phyloP scores from a whole-genome alignment of 2,329 filamentous ascomycete species.

The Aspergillus sp. region DNA sequence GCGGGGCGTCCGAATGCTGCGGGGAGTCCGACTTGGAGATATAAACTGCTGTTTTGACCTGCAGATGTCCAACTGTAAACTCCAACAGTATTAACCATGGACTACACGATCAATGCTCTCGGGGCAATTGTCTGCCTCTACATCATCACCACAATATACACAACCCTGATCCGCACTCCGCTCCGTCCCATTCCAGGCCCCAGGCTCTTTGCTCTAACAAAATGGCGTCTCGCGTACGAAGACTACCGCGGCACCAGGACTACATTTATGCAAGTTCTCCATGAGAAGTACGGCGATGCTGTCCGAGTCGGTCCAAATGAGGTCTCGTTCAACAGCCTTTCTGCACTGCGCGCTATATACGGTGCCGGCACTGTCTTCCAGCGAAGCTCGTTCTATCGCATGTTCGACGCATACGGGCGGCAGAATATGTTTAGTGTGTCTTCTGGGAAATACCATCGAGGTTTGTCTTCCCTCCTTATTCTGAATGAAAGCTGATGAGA shows the following conservation, averaged over 20 bases:
- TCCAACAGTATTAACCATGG: neutral
- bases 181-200: slow-evolving; percentile 31
- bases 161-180: neutral
- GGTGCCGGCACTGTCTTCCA: neutral
- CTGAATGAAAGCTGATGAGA: neutral
- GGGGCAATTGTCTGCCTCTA: neutral
- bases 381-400: neutral
- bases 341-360: neutral
- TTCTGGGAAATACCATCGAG: neutral
- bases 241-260: slow-evolving; percentile 48
- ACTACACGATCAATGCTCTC: neutral
- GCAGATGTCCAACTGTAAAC: neutral
- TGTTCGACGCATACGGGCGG: neutral
- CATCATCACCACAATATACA: neutral
- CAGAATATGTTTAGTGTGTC: neutral
- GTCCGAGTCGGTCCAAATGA: neutral
- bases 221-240: slow-evolving; percentile 48
- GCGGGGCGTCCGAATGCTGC: too few relatives aligned
- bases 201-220: slow-evolving; percentile 42
- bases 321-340: neutral
- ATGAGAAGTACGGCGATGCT: neutral
- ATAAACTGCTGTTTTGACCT: neutral
- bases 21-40: neutral
- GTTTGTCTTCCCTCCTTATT: neutral
- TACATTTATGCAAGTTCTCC: slow-evolving; percentile 39